These are phyloP conservation scores for Rhizoclosmatium globosum DNA, from an alignment of 192 early-diverging fungal species.

Conservation along the genomic window DNA sequence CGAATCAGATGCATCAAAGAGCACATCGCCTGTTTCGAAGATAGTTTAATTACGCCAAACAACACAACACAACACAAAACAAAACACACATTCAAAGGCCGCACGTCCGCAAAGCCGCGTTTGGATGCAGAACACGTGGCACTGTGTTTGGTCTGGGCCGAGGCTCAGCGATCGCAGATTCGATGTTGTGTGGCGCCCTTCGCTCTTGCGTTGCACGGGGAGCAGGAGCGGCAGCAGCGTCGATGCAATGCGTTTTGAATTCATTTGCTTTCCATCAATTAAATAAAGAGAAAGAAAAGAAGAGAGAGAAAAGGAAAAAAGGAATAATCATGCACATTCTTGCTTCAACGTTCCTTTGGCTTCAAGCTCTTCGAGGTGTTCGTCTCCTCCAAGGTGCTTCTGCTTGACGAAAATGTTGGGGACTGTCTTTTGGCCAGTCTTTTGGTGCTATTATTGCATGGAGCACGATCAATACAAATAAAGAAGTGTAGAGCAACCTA, in stretches of 20 bases:
- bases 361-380: background rate
- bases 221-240: constrained; percentile 55
- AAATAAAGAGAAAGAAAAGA: too few species aligned
- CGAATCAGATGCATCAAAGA: background rate
- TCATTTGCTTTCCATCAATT: too few species aligned
- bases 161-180: constrained; percentile 20
- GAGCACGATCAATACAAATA: too few species aligned
- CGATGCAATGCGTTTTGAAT: background rate
- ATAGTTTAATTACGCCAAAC: background rate
- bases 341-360: background rate
- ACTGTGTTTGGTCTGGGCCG: background rate
- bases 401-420: too few species aligned
- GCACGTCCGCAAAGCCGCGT: background rate
- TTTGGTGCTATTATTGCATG: too few species aligned
- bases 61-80: background rate
- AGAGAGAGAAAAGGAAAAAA: too few species aligned
- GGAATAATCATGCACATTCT: too few species aligned
- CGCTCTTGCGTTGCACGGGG: constrained; percentile 71
- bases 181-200: constrained; percentile 63
- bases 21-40: background rate
- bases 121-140: background rate
- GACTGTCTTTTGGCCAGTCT: too few species aligned
- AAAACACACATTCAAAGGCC: constrained; percentile 2
- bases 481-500: too few species aligned
- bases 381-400: too few species aligned